These are phyloP conservation scores for Dalechampia spathulata DNA, from an alignment of 441 rosid genomes.

Conservation along the genomic window DNA sequence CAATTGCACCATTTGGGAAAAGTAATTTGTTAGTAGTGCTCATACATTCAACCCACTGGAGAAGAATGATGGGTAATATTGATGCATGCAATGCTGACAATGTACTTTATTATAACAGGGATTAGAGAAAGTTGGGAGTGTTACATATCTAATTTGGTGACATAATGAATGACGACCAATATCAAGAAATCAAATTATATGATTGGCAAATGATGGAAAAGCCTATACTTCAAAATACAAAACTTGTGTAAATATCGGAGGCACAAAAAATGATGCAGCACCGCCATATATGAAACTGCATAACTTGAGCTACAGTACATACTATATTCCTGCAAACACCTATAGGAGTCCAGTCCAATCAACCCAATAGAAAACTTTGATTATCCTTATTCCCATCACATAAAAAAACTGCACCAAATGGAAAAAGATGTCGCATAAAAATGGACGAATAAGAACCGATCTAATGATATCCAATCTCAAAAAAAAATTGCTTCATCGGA, in stretches of 20 bases:
- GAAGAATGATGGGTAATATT: no score
- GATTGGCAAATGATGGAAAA: neutral
- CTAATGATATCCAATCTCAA: slow-evolving; percentile 10
- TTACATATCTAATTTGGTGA: no score
- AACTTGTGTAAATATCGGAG: neutral
- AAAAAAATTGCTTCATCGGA: neutral
- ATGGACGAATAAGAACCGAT: slow-evolving; percentile 16
- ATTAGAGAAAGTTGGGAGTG: no score
- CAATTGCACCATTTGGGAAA: no score
- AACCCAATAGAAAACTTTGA: slow-evolving; percentile 13
- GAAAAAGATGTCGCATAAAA: slow-evolving; percentile 18
- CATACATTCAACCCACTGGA: no score
- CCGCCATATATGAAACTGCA: slow-evolving; percentile 4
- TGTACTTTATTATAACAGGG: no score
- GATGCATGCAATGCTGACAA: no score
- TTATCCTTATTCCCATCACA: slow-evolving; percentile 18
- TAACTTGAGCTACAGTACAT: slow-evolving; percentile 7
- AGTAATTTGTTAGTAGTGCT: no score
- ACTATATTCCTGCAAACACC: slow-evolving; percentile 13
- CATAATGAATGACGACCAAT: no score
- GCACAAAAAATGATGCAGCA: slow-evolving; percentile 1
- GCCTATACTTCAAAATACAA: slow-evolving; percentile 19
- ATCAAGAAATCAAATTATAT: neutral
- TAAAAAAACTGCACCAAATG: slow-evolving; percentile 16
- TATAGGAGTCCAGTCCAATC: neutral